Percentiles rank a stretch among this genome's conserved stretches.
These are phyloP conservation scores for Graphiopsis chlorocephala DNA, from an alignment of 2,329 filamentous ascomycete genomes.

Conservation along the genomic window DNA sequence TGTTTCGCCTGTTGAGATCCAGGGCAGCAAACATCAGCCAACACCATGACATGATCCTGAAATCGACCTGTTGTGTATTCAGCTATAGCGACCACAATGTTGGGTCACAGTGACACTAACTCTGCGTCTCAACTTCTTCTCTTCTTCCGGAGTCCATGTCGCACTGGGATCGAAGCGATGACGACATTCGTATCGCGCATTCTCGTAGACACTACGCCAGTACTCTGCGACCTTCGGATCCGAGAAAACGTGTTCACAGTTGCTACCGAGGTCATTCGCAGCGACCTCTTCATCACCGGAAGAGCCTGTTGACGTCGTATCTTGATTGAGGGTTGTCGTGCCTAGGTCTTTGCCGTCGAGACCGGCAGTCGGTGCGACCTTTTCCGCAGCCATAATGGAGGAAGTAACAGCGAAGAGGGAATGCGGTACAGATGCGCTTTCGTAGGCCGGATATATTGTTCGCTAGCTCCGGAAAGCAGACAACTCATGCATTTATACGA, in stretches of 20 bases:
- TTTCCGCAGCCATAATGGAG: not conserved
- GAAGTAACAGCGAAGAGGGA: not conserved
- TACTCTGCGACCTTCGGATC: constrained; percentile 51
- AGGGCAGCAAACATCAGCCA: constrained; percentile 47
- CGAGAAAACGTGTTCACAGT: constrained; percentile 38
- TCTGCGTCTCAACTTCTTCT: constrained; percentile 30
- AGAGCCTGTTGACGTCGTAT: not conserved
- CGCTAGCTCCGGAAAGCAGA: not conserved
- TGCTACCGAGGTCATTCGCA: not conserved
- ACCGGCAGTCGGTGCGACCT: not conserved
- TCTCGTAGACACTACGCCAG: constrained; percentile 53
- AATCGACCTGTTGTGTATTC: not conserved
- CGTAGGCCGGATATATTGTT: not conserved
- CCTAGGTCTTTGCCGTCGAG: not conserved
- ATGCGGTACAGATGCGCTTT: not conserved
- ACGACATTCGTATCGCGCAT: constrained; percentile 48
- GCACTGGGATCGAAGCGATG: constrained; percentile 44
- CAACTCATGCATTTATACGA: not conserved
- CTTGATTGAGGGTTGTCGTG: not conserved
- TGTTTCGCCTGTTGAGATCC: constrained; percentile 42
- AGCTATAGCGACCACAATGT: not conserved
- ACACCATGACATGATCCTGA: not conserved
- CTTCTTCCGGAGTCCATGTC: constrained; percentile 3
- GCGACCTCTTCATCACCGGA: not conserved
- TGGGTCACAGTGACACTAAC: constrained; percentile 19